Conservation (phyloP, 2,329 filamentous ascomycete genomes). For the Alternaria arbusti region DNA sequence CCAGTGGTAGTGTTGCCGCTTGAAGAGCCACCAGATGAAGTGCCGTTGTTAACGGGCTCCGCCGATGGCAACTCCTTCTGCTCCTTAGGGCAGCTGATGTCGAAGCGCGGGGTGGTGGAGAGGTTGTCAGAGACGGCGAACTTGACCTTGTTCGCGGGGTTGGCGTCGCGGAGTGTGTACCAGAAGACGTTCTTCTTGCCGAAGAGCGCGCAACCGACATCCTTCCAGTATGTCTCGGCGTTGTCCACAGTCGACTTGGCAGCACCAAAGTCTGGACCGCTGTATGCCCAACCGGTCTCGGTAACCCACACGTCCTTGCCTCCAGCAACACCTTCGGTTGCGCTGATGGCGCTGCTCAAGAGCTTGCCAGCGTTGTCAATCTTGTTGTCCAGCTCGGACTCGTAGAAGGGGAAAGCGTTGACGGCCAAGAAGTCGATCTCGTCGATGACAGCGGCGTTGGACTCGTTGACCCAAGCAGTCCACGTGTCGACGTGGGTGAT, state of each 20-base stretch:
- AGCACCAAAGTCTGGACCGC: conserved; percentile 36
- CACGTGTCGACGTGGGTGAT: conserved; percentile 50
- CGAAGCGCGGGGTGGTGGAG: conserved; percentile 58
- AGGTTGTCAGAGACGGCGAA: conserved; percentile 64
- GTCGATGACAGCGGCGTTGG: conserved; percentile 45
- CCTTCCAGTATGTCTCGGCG: conserved; percentile 41
- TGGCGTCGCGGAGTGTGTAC: conserved; percentile 49
- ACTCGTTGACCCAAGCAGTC: conserved; percentile 44
- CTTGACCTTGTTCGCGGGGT: conserved; percentile 65
- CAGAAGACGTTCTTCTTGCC: conserved; percentile 44
- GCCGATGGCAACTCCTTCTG: conserved; percentile 20
- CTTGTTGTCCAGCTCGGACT: conserved; percentile 40
- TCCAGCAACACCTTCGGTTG: conserved; percentile 38
- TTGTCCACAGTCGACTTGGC: conserved; percentile 39
- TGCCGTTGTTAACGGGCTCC: conserved; percentile 23
- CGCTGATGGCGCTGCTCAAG: conserved; percentile 35
- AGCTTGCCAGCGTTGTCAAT: conserved; percentile 52
- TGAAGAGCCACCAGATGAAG: conserved; percentile 16
- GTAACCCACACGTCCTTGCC: conserved; percentile 49
- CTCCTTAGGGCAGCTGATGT: conserved; percentile 57
- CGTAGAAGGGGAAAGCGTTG: conserved; percentile 49
- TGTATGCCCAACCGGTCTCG: conserved; percentile 48
- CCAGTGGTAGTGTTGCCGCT: conserved; percentile 14
- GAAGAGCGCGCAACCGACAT: conserved; percentile 44
- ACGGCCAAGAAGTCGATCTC: conserved; percentile 47